phyloP scores from a whole-genome alignment of 2,329 filamentous ascomycete genomes.

The Gaeumannomyces tritici region DNA sequence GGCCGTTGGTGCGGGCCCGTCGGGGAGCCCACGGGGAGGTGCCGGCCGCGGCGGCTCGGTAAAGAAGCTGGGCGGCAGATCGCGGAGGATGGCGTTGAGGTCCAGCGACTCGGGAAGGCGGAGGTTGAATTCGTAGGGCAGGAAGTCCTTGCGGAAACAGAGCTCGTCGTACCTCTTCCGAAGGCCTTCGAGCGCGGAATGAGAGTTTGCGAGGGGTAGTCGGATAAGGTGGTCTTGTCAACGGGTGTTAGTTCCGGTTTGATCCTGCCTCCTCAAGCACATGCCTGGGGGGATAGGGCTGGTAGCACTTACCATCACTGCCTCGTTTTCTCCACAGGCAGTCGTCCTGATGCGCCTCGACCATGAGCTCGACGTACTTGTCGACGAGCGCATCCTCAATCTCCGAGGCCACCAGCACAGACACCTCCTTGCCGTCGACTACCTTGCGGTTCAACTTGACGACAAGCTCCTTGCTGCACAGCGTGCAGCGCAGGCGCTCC shows the following conservation, averaged over 20 bases:
- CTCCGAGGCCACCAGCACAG: slow-evolving; percentile 47
- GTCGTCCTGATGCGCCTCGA: slow-evolving; percentile 65
- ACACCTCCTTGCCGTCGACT: slow-evolving; percentile 43
- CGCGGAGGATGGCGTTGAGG: slow-evolving; percentile 36
- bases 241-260: slow-evolving; percentile 18
- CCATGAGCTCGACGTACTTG: slow-evolving; percentile 64
- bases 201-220: slow-evolving; percentile 53
- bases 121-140: slow-evolving; percentile 54
- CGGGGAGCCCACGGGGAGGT: slow-evolving; percentile 6
- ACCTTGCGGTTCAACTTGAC: slow-evolving; percentile 63
- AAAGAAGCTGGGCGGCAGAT: slow-evolving; percentile 48
- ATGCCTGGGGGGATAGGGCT: slow-evolving; percentile 33
- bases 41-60: slow-evolving; percentile 26
- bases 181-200: slow-evolving; percentile 46
- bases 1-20: slow-evolving; percentile 14
- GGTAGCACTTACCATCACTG: slow-evolving; percentile 48
- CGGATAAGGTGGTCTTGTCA: slow-evolving; percentile 44
- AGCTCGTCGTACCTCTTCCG: slow-evolving; percentile 57
- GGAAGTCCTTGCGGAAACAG: slow-evolving; percentile 39
- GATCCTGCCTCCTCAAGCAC: not conserved
- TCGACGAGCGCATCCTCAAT: slow-evolving; percentile 64
- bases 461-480: slow-evolving; percentile 76
- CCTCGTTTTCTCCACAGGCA: slow-evolving; percentile 82
- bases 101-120: slow-evolving; percentile 43
- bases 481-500: slow-evolving; percentile 76